Percentiles rank a stretch among this genome's conserved stretches.
Evolutionary conservation across 345 rosid genomes (phyloP).

Genomic region (Gossypium mustelinum): DNA sequence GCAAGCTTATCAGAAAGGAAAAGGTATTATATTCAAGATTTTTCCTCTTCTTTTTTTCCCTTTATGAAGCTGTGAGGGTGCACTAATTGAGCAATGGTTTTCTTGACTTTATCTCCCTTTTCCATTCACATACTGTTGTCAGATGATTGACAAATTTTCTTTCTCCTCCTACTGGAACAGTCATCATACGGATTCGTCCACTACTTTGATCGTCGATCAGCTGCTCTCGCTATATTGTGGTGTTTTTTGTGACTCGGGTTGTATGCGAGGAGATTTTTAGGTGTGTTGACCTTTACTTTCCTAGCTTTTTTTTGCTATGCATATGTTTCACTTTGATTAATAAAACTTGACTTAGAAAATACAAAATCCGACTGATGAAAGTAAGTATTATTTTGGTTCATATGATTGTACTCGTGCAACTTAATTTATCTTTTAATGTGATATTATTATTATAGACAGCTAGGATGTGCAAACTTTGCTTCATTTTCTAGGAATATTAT

Average conservation of each 20-base stretch:
- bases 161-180: slow-evolving; percentile 34
- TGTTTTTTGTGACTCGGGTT: too few relatives aligned
- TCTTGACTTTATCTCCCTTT: background rate
- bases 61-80: slow-evolving; percentile 1
- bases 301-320: too few relatives aligned
- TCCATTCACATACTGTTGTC: background rate
- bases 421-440: background rate
- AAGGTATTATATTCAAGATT: slow-evolving; percentile 42
- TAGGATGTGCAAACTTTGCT: background rate
- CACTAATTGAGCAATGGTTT: background rate
- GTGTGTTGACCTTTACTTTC: too few relatives aligned
- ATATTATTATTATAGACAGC: background rate
- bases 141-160: slow-evolving; percentile 16
- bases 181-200: slow-evolving; percentile 93
- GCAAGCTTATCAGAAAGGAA: slow-evolving; percentile 23
- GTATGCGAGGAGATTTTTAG: too few relatives aligned
- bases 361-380: background rate
- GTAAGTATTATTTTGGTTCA: background rate
- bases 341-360: too few relatives aligned
- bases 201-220: slow-evolving; percentile 87
- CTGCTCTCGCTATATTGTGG: slow-evolving; percentile 58
- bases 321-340: too few relatives aligned
- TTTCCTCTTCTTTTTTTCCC: background rate
- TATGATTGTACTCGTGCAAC: background rate
- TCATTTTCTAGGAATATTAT: too few relatives aligned